Evolutionary conservation across 2,329 filamentous ascomycete genomes (phyloP).

Genomic region (Rhytidhysteron rufulum): DNA sequence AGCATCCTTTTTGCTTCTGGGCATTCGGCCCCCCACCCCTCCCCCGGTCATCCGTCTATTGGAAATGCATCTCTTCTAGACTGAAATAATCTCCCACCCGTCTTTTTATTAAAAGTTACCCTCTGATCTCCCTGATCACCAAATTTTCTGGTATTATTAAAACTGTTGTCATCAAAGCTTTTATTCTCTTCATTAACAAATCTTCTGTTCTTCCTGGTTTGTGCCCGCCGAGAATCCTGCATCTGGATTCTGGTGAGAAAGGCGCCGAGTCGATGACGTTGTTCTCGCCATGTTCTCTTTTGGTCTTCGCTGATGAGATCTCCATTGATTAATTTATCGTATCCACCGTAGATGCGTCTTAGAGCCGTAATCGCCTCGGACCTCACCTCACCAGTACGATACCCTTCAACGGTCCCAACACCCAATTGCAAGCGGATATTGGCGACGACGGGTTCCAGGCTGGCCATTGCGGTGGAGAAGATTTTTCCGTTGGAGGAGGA

Average conservation of each 20-base stretch:
- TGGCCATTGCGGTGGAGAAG: conserved; percentile 23
- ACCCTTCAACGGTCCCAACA: conserved; percentile 15
- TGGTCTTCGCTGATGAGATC: conserved; percentile 27
- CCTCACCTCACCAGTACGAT: conserved; percentile 15
- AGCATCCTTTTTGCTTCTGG: too few species aligned
- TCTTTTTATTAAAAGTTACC: too few species aligned
- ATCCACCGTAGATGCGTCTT: conserved; percentile 24
- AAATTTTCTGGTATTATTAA: too few species aligned
- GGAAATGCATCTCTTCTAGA: too few species aligned
- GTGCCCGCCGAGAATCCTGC: too few species aligned
- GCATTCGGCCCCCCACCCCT: too few species aligned
- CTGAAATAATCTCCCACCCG: too few species aligned
- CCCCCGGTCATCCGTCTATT: too few species aligned
- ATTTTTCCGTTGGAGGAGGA: conserved; percentile 23
- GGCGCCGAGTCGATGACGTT: conserved; percentile 21
- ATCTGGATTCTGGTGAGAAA: conserved; percentile 24
- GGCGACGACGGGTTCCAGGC: conserved; percentile 20
- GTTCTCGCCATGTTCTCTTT: conserved; percentile 22
- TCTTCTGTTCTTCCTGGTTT: too few species aligned
- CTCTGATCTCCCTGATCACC: too few species aligned
- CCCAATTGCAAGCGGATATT: conserved; percentile 28
- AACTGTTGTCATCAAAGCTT: too few species aligned
- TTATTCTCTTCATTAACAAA: too few species aligned
- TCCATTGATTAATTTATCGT: conserved; percentile 25
- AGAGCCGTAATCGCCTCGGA: conserved; percentile 24